Conservation (phyloP, 1,139 yeast species). For the Scheffersomyces segobiensis region DNA sequence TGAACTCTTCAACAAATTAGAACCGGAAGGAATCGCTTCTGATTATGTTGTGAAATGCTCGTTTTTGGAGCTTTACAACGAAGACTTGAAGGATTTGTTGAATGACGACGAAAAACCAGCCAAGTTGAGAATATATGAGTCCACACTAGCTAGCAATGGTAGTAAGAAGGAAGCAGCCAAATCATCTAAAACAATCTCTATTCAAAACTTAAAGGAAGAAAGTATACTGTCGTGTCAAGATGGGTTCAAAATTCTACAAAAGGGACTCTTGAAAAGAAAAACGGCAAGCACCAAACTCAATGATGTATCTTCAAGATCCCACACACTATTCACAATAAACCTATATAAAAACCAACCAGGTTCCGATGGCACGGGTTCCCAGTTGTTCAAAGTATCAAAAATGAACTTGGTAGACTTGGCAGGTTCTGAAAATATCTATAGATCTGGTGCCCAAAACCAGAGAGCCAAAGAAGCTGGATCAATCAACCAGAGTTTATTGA, state of each 20-base stretch:
- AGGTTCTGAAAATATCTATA: constrained; percentile 78
- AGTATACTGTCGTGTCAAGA: constrained; percentile 52
- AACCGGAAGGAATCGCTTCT: constrained; percentile 16
- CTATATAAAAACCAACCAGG: constrained; percentile 48
- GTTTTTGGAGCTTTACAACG: constrained; percentile 73
- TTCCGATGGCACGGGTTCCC: constrained; percentile 11
- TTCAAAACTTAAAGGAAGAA: constrained; percentile 59
- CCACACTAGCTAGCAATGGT: constrained; percentile 11
- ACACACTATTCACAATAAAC: constrained; percentile 67
- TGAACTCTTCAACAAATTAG: constrained; percentile 51
- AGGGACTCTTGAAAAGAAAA: constrained; percentile 58
- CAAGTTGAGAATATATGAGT: constrained; percentile 55
- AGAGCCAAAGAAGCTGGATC: constrained; percentile 88
- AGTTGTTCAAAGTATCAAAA: constrained; percentile 52
- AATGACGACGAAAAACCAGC: constrained; percentile 35
- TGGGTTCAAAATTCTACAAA: constrained; percentile 53
- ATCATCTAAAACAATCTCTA: constrained; percentile 25
- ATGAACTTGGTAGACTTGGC: constrained; percentile 86
- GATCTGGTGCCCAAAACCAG: constrained; percentile 78
- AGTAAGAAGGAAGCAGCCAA: not conserved
- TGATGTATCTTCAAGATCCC: constrained; percentile 70
- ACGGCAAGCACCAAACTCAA: constrained; percentile 73
- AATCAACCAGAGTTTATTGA: constrained; percentile 78
- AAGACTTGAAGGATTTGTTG: constrained; percentile 65
- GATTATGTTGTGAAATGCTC: constrained; percentile 70